Evolutionary conservation across 371 early-diverging fungal species (phyloP), one percentile per base, ranked within the genome.

Genomic region (Mortierella sp.): DNA sequence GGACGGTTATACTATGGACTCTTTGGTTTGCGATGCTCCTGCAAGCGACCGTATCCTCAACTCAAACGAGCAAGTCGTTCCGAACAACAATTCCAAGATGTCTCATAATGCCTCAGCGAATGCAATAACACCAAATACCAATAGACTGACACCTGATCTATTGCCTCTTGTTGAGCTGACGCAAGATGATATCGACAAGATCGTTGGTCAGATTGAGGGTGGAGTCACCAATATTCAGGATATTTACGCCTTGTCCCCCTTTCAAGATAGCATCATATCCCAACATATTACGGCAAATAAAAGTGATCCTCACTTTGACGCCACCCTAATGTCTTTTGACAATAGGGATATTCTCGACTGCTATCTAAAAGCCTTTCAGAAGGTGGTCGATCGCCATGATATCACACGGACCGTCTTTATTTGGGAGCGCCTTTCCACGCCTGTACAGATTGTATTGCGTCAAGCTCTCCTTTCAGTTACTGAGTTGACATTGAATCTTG

Each of bases 211-310:
- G 0, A 50, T 63, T 7, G 68, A 68, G 1, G 74, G 74, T 15
- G 74, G 74, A 0, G 6, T 64, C 52, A 22, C 48, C 19, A 74
- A 68, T 47, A 74, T 74, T 28, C 74, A 74, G 60, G 74, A 74
- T 36, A 64, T 74, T 45, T 74, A 74, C 74, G 28, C 28, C 28
- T 28, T 28, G 28, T 28, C 28, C 28, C 28, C 28, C 28, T 28
- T 28, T 28, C 28, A 73, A 22, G 74, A 73, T 47, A 67, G 74
- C n/a, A 62, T 67, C 48, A n/a, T 73, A 7, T 73, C 67, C 22
- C 74, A 73, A 45, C 63, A 67, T 50, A 38, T 72, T 40, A 33
- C 63, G 21, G n/a, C 59, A 2, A 21, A 53, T 1, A 40, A 67
- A 28, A 67, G 67, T 41, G 74, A 73, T 47, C 63, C 74, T 1